Evolutionary conservation across 805 yeast genomes (phyloP), one percentile per base, ranked within the genome.

Genomic region (Jamesozyma piceae): DNA sequence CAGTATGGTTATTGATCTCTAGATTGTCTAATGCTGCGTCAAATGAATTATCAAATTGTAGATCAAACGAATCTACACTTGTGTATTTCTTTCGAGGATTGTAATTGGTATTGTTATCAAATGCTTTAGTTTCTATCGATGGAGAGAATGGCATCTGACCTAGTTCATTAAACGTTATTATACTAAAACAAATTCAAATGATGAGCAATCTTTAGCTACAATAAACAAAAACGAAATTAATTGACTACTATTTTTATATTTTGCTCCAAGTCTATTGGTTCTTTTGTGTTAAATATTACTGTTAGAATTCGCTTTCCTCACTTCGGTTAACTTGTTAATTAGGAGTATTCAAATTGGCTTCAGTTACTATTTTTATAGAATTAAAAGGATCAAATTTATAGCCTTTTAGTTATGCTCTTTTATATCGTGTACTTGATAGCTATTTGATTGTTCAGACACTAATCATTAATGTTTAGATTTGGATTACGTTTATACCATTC

Each of bases 11-110:
- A 52, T 63, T 69, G 49, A 67, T 69, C 58, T 63, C 77, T 52
- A 49, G 67, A 68, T 53, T 65, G 46, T 76, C 76, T 49, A 82
- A 64, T 1, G 87, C 90, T 38, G 76, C 76, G 55, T 81, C 87
- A 54, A 82, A 75, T 26, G 50, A 44, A 39, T 47, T 76, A 54
- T 81, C 87, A 53, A 82, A 75, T 50, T 70, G 71, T 49, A 75
- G 73, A 50, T 81, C 87, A 52, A 80, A 70, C 11, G 77, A 66
- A 37, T 73, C 73, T 26, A 54, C 50, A 42, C 69, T 66, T 41
- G 50, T 46, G 22, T 41, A 43, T n/a, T 45, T 46, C 17, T 42
- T 34, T 40, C 37, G 42, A 19, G 29, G 33, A 14, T 37, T 37
- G 21, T 38, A 38, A 26, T 39, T 43, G 9, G 43, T 32, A 35